Evolutionary conservation across 495 filamentous ascomycete genomes (phyloP), one percentile per base, ranked within the genome.

Genomic region (Penicillium angulare): DNA sequence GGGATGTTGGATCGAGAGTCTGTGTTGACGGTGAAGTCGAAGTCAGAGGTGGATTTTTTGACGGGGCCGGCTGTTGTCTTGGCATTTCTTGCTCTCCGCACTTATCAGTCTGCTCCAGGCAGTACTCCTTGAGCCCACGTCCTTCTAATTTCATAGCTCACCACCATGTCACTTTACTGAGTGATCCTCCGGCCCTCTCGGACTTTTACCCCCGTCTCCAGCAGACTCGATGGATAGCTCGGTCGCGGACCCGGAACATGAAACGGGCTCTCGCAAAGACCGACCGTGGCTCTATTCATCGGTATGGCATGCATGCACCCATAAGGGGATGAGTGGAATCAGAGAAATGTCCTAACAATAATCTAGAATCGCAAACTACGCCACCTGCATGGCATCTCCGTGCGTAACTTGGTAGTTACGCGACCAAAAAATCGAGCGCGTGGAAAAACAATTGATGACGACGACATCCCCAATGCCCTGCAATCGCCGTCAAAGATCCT

Each of bases 381-480:
- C 43, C 91, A 97, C 73, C 77, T 98, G 13, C 84, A 88, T 54
- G 90, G 88, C 43, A 84, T 98, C 41, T 91, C 87, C 39, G 70
- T 97, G 18, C 89, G 93, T 41, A 98, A 97, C 65, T 74, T 97
- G 29, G 80, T 83, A 47, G 82, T 92, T 41, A 68, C 68, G 18
- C 74, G 61, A 16, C 55, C 74, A 13, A 49, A 70, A 16, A 71
- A 64, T 12, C 75, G 82, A 34, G 69, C 80, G 44, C 81, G 82
- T 41, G 81, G 86, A 34, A 86, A 82, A 57, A 91, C 92, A 18
- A 84, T 87, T 64, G 91, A 96, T 66, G 92, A 96, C 62, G 87
- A 87, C 45, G 88, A 85, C 44, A 81, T 96, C 31, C 82, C 82
- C 8, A 74, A 79, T 32, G 67, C 78, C 29, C 81, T 89, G 60